phyloP scores from a whole-genome alignment of 129 eudicot species.

The Tagetes erecta region DNA sequence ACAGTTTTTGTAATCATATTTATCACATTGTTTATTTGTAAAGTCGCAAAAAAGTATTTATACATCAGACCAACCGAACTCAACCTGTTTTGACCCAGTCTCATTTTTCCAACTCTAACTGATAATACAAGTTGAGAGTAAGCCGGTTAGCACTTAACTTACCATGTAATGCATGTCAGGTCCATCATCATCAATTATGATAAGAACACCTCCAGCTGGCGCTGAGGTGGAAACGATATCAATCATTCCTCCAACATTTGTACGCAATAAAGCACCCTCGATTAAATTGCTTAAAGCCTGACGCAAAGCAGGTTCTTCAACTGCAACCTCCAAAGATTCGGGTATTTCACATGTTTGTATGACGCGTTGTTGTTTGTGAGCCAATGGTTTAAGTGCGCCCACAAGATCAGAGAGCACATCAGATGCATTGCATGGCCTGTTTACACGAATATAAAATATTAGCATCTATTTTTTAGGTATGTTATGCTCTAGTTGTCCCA shows the following conservation, averaged over 20 bases:
- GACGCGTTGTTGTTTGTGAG: conserved; percentile 60
- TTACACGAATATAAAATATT: conserved; percentile 23
- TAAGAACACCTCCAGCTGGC: conserved; percentile 91
- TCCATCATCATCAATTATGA: conserved; percentile 90
- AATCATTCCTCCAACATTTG: conserved; percentile 77
- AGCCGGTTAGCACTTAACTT: conserved; percentile 8
- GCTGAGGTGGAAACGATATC: conserved; percentile 70
- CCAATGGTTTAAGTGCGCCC: conserved; percentile 78
- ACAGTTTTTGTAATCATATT: not conserved
- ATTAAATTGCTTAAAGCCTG: conserved; percentile 97
- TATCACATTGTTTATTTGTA: not conserved
- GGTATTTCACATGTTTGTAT: conserved; percentile 58
- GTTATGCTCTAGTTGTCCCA: not conserved
- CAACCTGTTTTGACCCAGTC: not conserved
- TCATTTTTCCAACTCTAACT: conserved; percentile 1
- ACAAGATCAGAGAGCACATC: conserved; percentile 73
- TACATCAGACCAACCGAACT: not conserved
- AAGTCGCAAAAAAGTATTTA: not conserved
- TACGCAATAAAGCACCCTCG: conserved; percentile 88
- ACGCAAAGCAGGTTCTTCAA: conserved; percentile 86
- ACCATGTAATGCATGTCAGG: conserved; percentile 99
- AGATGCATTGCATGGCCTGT: conserved; percentile 75
- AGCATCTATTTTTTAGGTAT: not conserved
- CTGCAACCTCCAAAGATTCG: conserved; percentile 58
- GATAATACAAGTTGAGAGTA: not conserved